phyloP scores from a whole-genome alignment of 2,329 filamentous ascomycete species.

The Beauveria sp. region DNA sequence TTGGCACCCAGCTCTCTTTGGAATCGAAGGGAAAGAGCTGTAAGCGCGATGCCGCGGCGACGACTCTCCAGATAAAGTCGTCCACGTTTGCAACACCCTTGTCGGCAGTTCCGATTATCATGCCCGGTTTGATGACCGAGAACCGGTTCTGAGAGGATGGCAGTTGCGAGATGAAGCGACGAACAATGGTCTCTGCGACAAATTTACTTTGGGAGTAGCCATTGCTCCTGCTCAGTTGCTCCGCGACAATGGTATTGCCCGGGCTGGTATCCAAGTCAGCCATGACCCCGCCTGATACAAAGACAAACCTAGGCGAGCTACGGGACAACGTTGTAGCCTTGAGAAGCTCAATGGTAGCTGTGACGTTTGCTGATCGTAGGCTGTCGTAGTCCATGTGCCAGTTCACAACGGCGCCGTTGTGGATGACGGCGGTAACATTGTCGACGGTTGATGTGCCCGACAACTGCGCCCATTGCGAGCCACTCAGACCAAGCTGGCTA shows the following conservation, averaged over 20 bases:
- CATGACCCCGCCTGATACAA: conserved; percentile 17
- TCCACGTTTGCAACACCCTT: conserved; percentile 17
- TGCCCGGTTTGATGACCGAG: conserved; percentile 17
- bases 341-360: conserved; percentile 17
- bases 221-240: not conserved
- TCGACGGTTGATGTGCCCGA: conserved; percentile 26
- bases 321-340: conserved; percentile 12
- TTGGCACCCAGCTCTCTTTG: not conserved
- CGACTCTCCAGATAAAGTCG: conserved; percentile 16
- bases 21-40: conserved; percentile 13
- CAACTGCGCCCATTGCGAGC: conserved; percentile 55
- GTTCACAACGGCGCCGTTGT: conserved; percentile 79
- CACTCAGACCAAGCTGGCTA: conserved; percentile 60
- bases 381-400: conserved; percentile 73
- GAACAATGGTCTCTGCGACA: conserved; percentile 16
- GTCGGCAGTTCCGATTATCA: conserved; percentile 16
- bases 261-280: not conserved
- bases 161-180: not conserved
- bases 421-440: conserved; percentile 62
- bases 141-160: conserved; percentile 9
- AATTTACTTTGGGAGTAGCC: conserved; percentile 20
- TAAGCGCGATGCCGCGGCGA: conserved; percentile 12
- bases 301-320: conserved; percentile 15
- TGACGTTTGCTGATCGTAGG: conserved; percentile 66
- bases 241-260: not conserved